Evolutionary conservation across 2,329 filamentous ascomycete genomes (phyloP), one percentile per base, ranked within the genome.

Genomic region (Colletotrichum viniferum): DNA sequence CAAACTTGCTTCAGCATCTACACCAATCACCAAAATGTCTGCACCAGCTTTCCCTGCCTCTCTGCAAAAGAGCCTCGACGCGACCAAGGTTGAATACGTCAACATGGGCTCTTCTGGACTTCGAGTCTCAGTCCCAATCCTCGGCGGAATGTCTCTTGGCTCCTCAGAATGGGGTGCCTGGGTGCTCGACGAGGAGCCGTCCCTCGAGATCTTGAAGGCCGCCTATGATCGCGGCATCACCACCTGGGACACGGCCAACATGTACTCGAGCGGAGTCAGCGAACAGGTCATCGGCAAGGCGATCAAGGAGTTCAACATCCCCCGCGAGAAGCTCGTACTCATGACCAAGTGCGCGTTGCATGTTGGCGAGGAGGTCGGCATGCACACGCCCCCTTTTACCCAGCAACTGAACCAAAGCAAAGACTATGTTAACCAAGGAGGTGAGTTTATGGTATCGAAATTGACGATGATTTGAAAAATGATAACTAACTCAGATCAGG

Each of bases 271-370:
- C 79, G 93, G 93, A 26, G 80, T 83, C 9, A 92, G 89, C 4
- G 93, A 95, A 80, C 84, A 87, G 66, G 89, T 95, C 77, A 88
- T 95, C 74, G 92, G 88, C 71, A 92, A 92, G 80, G 92, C 92
- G 0, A 84, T 94, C 68, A 90, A 90, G 78, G 85, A 90, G 76
- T 93, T 90, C 85, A 86, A 88, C 38, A 93, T 94, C 77, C 92
- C 92, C 0, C 88, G 93, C 8, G 84, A 87, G 76, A 90, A 90
- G 72, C 84, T 94, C n/a, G 91, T 94, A 7, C 90, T 94, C 73
- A 81, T 94, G 75, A 89, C 88, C 13, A 93, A 93, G 83, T 78
- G 77, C 36, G 77, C 63, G 58, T 72, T 78, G n/a, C 71, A 77
- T n/a, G 77, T 79, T 7, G 73, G 76, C 30, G 77, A 79, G 32